Percentiles rank a stretch among this genome's conserved stretches.
Evolutionary conservation across 768 basidiomycete genomes (phyloP).

Genomic region (Agaricus subrufescens): DNA sequence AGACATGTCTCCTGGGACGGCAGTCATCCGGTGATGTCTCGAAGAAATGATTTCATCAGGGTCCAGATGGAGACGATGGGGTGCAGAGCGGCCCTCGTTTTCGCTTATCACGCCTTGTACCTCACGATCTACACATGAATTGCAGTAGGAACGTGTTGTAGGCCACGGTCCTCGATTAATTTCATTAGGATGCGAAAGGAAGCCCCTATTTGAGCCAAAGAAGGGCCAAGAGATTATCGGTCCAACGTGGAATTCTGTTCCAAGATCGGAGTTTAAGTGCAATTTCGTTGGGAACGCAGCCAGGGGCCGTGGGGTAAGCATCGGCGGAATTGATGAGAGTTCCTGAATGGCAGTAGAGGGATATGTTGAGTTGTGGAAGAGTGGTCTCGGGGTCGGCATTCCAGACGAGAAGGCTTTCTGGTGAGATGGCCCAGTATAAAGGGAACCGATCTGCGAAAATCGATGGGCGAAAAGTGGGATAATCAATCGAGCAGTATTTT

Average conservation of each 20-base stretch:
- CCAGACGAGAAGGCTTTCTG: constrained; percentile 25
- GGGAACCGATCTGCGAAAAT: constrained; percentile 71
- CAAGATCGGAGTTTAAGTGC: constrained; percentile 11
- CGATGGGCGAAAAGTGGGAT: constrained; percentile 76
- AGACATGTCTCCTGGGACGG: constrained; percentile 68
- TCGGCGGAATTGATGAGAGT: constrained; percentile 23
- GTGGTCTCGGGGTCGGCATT: constrained; percentile 39
- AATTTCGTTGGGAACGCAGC: constrained; percentile 22
- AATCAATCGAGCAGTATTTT: constrained; percentile 62
- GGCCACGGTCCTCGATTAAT: constrained; percentile 81
- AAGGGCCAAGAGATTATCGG: constrained; percentile 90
- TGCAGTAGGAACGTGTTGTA: constrained; percentile 53
- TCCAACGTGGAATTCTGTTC: constrained; percentile 53
- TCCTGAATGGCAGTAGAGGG: constrained; percentile 40
- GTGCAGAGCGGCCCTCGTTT: constrained; percentile 71
- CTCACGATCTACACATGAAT: constrained; percentile 69
- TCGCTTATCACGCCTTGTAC: constrained; percentile 68
- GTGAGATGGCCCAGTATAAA: constrained; percentile 54
- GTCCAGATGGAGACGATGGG: constrained; percentile 75
- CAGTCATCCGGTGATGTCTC: constrained; percentile 61
- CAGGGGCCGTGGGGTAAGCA: constrained; percentile 16
- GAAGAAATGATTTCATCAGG: constrained; percentile 72
- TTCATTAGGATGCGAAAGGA: constrained; percentile 60
- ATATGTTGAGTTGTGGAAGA: constrained; percentile 32
- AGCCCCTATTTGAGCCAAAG: constrained; percentile 80